Percentiles rank a stretch among this genome's conserved stretches.
These are phyloP conservation scores for Apiospora hydei DNA, from an alignment of 2,329 filamentous ascomycete genomes.

Conservation along the genomic window DNA sequence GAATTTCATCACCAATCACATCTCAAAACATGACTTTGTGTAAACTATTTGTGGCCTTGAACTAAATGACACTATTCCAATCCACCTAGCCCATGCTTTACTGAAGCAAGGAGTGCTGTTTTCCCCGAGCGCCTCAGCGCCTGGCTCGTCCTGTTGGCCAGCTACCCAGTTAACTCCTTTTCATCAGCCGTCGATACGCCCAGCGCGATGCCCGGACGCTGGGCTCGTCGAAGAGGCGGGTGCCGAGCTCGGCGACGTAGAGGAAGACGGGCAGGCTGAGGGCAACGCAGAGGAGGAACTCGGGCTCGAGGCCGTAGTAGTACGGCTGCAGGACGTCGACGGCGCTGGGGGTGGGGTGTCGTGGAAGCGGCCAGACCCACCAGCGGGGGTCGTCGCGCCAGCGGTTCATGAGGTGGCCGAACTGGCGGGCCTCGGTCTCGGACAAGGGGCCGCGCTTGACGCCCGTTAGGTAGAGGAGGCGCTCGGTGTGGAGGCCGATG, in stretches of 20 bases:
- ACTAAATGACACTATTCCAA: no score
- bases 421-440: background rate
- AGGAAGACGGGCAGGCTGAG: conserved; percentile 21
- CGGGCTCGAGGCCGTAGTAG: conserved; percentile 19
- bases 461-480: conserved; percentile 22
- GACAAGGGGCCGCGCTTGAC: background rate
- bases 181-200: conserved; percentile 1
- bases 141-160: background rate
- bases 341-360: background rate
- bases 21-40: background rate
- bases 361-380: background rate
- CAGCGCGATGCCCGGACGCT: background rate
- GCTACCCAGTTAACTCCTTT: background rate
- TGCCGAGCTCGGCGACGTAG: conserved; percentile 21
- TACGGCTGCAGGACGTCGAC: background rate
- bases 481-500: conserved; percentile 7
- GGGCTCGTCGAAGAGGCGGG: conserved; percentile 18
- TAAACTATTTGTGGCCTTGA: background rate
- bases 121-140: background rate
- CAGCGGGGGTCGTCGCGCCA: conserved; percentile 16
- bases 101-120: background rate
- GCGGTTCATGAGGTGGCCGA: conserved; percentile 22
- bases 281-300: conserved; percentile 16
- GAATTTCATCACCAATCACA: background rate
- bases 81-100: background rate